Evolutionary conservation across 345 rosid species (phyloP), one percentile per base, ranked within the genome.

Genomic region (Murraya paniculata): DNA sequence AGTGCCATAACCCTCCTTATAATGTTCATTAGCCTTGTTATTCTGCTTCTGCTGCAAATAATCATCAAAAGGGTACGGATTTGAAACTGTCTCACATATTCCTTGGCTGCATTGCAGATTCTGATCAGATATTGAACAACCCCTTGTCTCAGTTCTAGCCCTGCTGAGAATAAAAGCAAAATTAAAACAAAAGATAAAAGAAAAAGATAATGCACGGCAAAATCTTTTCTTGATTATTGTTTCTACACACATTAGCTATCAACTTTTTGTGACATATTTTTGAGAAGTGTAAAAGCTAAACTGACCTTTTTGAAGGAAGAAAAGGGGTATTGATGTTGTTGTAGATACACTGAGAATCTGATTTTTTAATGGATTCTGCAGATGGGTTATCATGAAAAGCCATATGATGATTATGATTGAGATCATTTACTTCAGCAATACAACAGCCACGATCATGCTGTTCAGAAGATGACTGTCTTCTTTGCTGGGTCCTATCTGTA

Each of bases 41-140:
- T 45, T 45, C 50, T 45, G 50, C 50, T 18, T 18, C 81, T 85
- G 86, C 82, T 84, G 85, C 78, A 75, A 22, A 69, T 68, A 81
- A 80, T 83, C 89, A 82, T 88, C 85, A 55, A 80, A 53, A 68
- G 73, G 65, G 84, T 79, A 84, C 84, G 85, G 76, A 64, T 61
- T 76, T 41, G 82, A 71, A 62, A 73, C 71, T 75, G 84, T 68
- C 57, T 84, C 91, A 67, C 85, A 80, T 76, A 78, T 79, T 79
- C 86, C 86, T 77, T 78, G 80, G 81, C 87, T 79, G 88, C 87
- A 83, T 83, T 83, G 89, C 89, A 80, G 87, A 71, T 75, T 80
- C 72, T 81, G 75, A 84, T 81, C 88, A 85, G 83, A 85, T 73
- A 82, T 81, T 79, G 87, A 85, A 82, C 88, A 85, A 82, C 88